These are phyloP conservation scores for Corniculantispora saksenae DNA, from an alignment of 2,329 filamentous ascomycete genomes.

Conservation along the genomic window DNA sequence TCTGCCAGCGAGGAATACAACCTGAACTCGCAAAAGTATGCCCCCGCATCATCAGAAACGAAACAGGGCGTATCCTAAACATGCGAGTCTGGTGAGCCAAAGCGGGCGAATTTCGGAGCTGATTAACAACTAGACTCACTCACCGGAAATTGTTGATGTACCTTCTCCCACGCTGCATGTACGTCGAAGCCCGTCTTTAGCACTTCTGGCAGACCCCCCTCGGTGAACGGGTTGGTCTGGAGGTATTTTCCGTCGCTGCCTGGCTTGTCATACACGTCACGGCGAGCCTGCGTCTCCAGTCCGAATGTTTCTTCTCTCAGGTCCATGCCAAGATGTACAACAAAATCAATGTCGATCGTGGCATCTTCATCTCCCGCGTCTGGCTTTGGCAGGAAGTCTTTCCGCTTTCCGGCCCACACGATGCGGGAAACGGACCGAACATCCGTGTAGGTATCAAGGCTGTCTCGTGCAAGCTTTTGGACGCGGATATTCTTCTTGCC, in stretches of 20 bases:
- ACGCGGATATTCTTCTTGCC: not conserved
- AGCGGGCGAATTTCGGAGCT: not conserved
- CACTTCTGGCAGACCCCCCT: not conserved
- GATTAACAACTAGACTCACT: not conserved
- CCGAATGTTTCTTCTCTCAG: not conserved
- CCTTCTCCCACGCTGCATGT: not conserved
- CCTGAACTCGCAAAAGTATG: not conserved
- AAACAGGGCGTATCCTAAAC: not conserved
- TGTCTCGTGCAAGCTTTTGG: not conserved
- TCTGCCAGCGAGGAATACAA: not conserved
- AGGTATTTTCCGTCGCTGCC: slow-evolving; percentile 39
- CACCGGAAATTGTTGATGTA: not conserved
- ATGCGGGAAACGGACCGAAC: not conserved
- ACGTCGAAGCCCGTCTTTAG: not conserved
- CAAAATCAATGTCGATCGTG: not conserved
- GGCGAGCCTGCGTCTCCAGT: not conserved
- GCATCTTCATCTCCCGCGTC: not conserved
- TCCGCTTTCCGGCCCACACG: not conserved
- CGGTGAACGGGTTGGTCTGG: slow-evolving; percentile 17
- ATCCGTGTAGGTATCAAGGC: not conserved
- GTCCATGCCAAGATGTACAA: not conserved
- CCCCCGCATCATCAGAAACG: not conserved
- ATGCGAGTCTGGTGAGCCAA: not conserved
- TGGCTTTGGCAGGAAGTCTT: not conserved
- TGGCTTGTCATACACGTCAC: not conserved